Percentiles rank a stretch among this genome's conserved stretches.
Evolutionary conservation across 2,329 filamentous ascomycete genomes (phyloP).

Genomic region (Exophiala viscosa): DNA sequence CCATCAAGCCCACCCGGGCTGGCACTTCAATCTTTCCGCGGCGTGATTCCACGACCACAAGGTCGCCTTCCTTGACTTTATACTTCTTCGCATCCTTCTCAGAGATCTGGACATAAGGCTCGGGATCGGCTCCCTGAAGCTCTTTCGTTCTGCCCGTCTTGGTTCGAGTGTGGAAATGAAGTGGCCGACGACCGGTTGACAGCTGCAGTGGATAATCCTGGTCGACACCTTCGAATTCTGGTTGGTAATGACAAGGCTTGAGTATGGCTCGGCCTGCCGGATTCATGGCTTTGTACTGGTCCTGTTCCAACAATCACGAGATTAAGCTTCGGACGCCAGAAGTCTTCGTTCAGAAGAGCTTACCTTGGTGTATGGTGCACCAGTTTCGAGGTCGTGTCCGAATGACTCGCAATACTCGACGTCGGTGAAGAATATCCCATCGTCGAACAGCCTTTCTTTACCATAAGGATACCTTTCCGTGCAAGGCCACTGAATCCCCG

Average conservation of each 20-base stretch:
- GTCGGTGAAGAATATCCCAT: conserved; percentile 37
- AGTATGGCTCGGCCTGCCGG: conserved; percentile 36
- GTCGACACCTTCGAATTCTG: conserved; percentile 31
- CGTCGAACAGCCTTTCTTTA: conserved; percentile 35
- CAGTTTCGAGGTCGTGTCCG: conserved; percentile 39
- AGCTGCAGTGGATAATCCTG: conserved; percentile 35
- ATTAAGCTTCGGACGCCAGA: not conserved
- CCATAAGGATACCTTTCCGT: conserved; percentile 34
- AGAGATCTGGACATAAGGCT: conserved; percentile 33
- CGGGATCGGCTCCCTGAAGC: conserved; percentile 33
- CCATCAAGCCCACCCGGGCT: conserved; percentile 31
- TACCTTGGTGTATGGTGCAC: conserved; percentile 32
- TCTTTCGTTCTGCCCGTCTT: conserved; percentile 35
- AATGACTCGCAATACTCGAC: conserved; percentile 37
- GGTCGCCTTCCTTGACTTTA: conserved; percentile 31
- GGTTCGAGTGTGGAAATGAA: conserved; percentile 39
- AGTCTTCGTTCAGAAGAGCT: not conserved
- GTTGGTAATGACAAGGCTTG: conserved; percentile 34
- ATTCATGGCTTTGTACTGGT: conserved; percentile 32
- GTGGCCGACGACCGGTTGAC: conserved; percentile 34
- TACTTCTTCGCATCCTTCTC: conserved; percentile 30
- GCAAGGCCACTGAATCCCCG: conserved; percentile 40
- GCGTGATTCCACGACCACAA: conserved; percentile 33
- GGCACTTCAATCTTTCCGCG: conserved; percentile 33
- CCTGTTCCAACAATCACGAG: not conserved